Conservation (phyloP, 2,329 filamentous ascomycete species). For the Phoma herbarum region DNA sequence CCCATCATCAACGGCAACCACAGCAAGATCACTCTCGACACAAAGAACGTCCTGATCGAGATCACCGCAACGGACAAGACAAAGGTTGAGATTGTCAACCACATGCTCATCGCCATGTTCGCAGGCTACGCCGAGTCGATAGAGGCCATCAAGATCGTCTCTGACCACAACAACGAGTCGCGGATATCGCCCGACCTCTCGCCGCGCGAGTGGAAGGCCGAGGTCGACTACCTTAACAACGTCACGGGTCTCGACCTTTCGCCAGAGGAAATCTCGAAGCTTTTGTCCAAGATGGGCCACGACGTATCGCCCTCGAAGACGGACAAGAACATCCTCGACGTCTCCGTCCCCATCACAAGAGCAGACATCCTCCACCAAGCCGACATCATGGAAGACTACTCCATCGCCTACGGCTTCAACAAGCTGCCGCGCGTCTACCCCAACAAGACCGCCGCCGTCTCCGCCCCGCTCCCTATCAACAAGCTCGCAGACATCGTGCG, state of each 20-base stretch:
- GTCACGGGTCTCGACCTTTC: conserved; percentile 85
- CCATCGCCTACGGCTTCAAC: conserved; percentile 98
- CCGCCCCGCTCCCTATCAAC: conserved; percentile 88
- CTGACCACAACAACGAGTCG: conserved; percentile 86
- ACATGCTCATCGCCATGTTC: conserved; percentile 98
- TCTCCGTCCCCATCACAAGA: conserved; percentile 85
- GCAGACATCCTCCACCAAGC: conserved; percentile 96
- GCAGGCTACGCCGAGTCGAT: conserved; percentile 92
- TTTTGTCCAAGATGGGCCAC: conserved; percentile 90
- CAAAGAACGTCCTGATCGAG: conserved; percentile 95
- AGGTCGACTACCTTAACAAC: conserved; percentile 91
- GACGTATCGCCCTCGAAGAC: conserved; percentile 77
- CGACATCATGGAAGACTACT: conserved; percentile 98
- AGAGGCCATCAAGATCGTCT: conserved; percentile 91
- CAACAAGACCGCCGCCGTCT: conserved; percentile 85
- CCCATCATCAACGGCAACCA: conserved; percentile 98
- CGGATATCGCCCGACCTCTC: conserved; percentile 82
- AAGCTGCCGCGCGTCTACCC: conserved; percentile 87
- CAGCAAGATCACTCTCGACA: conserved; percentile 93
- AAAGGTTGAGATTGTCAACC: conserved; percentile 93
- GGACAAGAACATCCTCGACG: conserved; percentile 74
- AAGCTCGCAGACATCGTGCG: conserved; percentile 94
- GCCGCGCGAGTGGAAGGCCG: conserved; percentile 79
- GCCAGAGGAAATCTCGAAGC: conserved; percentile 76
- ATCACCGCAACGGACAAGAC: conserved; percentile 96